Evolutionary conservation across 441 rosid species (phyloP), one percentile per base, ranked within the genome.

Genomic region (Bruguiera hainesii): DNA sequence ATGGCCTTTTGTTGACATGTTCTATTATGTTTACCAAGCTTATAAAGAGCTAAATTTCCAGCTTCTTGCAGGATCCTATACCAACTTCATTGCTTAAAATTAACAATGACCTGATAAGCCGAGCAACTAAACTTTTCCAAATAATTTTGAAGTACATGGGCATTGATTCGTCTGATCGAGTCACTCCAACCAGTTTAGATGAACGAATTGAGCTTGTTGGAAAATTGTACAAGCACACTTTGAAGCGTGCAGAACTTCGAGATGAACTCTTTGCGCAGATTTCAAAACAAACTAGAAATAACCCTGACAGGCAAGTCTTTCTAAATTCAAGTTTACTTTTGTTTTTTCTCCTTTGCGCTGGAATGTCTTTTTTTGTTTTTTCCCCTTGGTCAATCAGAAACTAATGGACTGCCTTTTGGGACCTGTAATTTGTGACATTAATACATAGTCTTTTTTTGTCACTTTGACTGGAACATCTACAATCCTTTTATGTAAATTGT

Each of bases 231-330:
- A 95, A 95, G 83, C 93, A 95, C 51, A 85, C 98, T 16, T 60
- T 95, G 83, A 95, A 92, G 75, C 90, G 90, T 33, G 90, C 87
- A 16, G 99, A 90, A 79, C 98, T 95, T 61, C 87, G 98, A 66
- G 99, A 95, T 75, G 99, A 95, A 82, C 93, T 92, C 66, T 95
- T 90, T 76, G 96, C 89, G 30, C 99, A 95, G 79, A 87, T 95
- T 77, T 95, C 96, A 64, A 95, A 95, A 73, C 99, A 95, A 77
- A 95, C 99, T 42, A 83, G 99, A 75, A 93, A 89, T 60, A 93
- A 90, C 61, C 91, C 97, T 69, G 96, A 93, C 76, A 89, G 91
- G 98, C 79, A 67, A 52, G 79, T 23, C 0, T 4, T 10, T 55
- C 58, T 55, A 20, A 55, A 55, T 26, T 23, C 35, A 65, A 56